Percentiles rank a stretch among this genome's conserved stretches.
These are phyloP conservation scores for Penicillium soppii DNA, from an alignment of 495 filamentous ascomycete species.

Conservation along the genomic window DNA sequence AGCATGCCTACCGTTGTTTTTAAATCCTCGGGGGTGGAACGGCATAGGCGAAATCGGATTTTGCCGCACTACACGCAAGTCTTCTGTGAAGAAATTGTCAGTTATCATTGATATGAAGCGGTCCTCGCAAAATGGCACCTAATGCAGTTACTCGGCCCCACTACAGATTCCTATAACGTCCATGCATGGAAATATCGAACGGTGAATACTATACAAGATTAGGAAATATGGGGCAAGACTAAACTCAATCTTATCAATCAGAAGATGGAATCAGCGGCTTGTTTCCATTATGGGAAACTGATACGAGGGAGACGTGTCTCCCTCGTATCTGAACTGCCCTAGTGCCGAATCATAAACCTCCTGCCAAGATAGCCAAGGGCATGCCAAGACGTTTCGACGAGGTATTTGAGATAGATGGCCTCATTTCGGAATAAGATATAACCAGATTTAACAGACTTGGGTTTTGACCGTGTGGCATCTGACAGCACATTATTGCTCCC, in stretches of 20 bases:
- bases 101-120: not conserved
- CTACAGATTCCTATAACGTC: not conserved
- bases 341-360: conserved; percentile 22
- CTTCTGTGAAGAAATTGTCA: not conserved
- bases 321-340: not conserved
- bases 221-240: not conserved
- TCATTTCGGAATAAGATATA: conserved; percentile 1
- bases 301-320: not conserved
- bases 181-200: not conserved
- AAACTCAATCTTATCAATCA: conserved; percentile 7
- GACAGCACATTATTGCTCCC: too few relatives aligned
- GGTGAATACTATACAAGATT: not conserved
- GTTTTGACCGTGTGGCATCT: not conserved
- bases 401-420: conserved; percentile 1
- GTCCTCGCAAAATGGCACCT: not conserved
- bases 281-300: not conserved
- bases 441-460: not conserved
- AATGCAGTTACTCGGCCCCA: not conserved
- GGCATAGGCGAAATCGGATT: not conserved
- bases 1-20: not conserved
- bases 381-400: conserved; percentile 1
- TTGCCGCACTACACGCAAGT: not conserved
- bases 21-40: too few relatives aligned
- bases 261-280: not conserved
- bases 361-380: conserved; percentile 13